phyloP scores from a whole-genome alignment of 306 rosid species.

The Dryas octopetala region DNA sequence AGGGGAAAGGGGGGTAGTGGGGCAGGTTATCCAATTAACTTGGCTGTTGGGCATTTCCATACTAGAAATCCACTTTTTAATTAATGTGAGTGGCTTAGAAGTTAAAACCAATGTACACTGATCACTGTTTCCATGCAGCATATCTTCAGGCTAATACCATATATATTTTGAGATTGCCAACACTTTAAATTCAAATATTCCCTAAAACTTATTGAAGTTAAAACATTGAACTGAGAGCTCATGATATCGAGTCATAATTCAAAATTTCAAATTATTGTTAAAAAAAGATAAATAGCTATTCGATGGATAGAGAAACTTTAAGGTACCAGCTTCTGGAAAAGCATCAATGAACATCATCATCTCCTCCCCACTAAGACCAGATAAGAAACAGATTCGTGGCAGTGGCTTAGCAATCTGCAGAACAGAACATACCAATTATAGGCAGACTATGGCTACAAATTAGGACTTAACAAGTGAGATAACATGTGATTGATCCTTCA shows the following conservation, averaged over 20 bases:
- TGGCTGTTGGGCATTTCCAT: not conserved
- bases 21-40: too few species aligned
- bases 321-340: constrained; percentile 78
- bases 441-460: not conserved
- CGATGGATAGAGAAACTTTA: not conserved
- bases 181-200: too few species aligned
- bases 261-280: not conserved
- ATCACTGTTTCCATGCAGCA: too few species aligned
- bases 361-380: constrained; percentile 94
- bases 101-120: too few species aligned
- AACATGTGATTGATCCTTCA: not conserved
- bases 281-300: not conserved
- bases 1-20: not conserved
- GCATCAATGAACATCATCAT: constrained; percentile 94
- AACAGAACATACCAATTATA: constrained; percentile 20
- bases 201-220: not conserved
- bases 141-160: too few species aligned
- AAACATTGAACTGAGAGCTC: not conserved
- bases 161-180: too few species aligned
- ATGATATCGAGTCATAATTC: not conserved
- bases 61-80: not conserved
- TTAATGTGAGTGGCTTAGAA: not conserved
- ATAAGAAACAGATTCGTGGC: constrained; percentile 92
- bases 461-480: not conserved
- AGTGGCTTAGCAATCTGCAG: constrained; percentile 66